Evolutionary conservation across 2,329 filamentous ascomycete genomes (phyloP), one percentile per base, ranked within the genome.

Genomic region (Ambrosiella xylebori): DNA sequence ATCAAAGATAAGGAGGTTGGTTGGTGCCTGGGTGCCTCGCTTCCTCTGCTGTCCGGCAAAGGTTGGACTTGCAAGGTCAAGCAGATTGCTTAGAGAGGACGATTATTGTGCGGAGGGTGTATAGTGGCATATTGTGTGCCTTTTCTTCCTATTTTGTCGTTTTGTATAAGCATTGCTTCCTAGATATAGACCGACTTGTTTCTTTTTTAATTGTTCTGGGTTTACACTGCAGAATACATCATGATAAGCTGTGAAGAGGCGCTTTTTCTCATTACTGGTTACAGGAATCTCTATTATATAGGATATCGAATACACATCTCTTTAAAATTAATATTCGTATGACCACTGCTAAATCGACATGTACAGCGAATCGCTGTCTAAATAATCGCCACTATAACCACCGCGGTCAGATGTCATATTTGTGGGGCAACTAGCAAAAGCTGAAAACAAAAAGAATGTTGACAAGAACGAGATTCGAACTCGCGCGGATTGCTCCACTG

Each of bases 1-100:
- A 95, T 98, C 68, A 91, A 94, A 74, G 84, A 83, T 59, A 96
- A 96, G 70, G 94, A 98, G 74, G 73, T 98, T 65, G 93, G 93
- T 44, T 98, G 93, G 93, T 97, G 91, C 73, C 76, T 98, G 67
- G 93, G 93, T 70, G 93, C 93, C 63, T 95, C 89, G 78, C 75
- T 96, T 65, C 91, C 90, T 40, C 77, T 96, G 49, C 75, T 96
- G 61, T 83, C 81, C 68, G 81, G 81, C 60, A 94, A 88, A 27
- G 90, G 90, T 63, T 96, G 91, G 91, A 75, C 86, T 65, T 96
- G 90, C 76, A 89, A 84, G 73, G 75, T 96, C 64, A 85, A 80
- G 65, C 78, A 95, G 73, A 73, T 93, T 61, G 76, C 79, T 56
- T 54, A 54, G 37, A 39, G 36, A 38, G n/a, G 44, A 13, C 8